These are phyloP conservation scores for Artomyces pyxidatus DNA, from an alignment of 768 basidiomycete species.

Conservation along the genomic window DNA sequence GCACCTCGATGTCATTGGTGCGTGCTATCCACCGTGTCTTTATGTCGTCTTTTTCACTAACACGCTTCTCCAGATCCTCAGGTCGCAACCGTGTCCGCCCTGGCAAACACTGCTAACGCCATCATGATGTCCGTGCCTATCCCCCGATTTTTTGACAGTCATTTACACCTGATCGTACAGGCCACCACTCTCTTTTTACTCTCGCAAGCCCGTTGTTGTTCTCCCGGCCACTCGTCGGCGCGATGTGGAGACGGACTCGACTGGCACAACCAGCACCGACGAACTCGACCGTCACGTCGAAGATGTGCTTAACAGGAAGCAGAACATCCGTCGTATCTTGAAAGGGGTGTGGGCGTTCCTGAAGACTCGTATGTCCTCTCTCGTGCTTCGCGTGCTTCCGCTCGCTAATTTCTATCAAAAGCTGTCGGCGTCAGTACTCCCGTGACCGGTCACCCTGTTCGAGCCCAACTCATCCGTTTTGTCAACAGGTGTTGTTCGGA, in stretches of 20 bases:
- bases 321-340: slow-evolving; percentile 49
- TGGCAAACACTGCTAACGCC: slow-evolving; percentile 75
- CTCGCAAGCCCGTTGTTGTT: slow-evolving; percentile 58
- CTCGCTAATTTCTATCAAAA: slow-evolving; percentile 16
- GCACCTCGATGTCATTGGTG: slow-evolving; percentile 75
- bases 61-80: slow-evolving; percentile 47
- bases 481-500: slow-evolving; percentile 44
- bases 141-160: not conserved
- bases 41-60: not conserved
- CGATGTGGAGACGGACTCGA: slow-evolving; percentile 21
- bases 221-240: slow-evolving; percentile 31
- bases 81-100: slow-evolving; percentile 62
- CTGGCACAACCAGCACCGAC: slow-evolving; percentile 30
- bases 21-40: slow-evolving; percentile 9
- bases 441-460: not conserved
- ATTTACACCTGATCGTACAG: slow-evolving; percentile 23
- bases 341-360: slow-evolving; percentile 76
- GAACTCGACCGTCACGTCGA: slow-evolving; percentile 72
- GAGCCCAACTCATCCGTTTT: not conserved
- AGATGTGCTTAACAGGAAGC: slow-evolving; percentile 57
- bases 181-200: slow-evolving; percentile 64
- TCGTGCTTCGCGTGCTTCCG: not conserved
- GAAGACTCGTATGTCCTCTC: slow-evolving; percentile 58
- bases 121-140: slow-evolving; percentile 49
- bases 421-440: slow-evolving; percentile 54